phyloP scores from a whole-genome alignment of 2,329 filamentous ascomycete genomes.

The Xylaria sp. region DNA sequence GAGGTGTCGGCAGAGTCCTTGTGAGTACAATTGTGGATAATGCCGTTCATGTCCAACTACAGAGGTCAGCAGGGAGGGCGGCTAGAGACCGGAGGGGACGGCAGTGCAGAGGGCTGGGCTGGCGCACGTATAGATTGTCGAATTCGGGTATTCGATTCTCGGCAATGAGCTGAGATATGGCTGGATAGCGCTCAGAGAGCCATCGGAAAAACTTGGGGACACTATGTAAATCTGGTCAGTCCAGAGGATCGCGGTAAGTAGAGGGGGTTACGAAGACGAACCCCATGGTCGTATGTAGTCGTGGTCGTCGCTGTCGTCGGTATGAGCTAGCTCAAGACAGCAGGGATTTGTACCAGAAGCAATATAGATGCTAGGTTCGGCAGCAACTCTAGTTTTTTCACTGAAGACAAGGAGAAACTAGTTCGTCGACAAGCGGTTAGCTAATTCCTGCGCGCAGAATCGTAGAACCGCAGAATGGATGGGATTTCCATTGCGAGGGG shows the following conservation, averaged over 20 bases:
- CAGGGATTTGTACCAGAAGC: conserved; percentile 8
- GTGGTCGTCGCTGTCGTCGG: conserved; percentile 5
- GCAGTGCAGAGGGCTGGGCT: conserved; percentile 34
- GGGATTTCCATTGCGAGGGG: neutral
- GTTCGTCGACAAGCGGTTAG: conserved; percentile 9
- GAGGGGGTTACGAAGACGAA: conserved; percentile 27
- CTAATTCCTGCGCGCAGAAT: neutral
- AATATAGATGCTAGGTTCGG: conserved; percentile 4
- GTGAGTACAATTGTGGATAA: conserved; percentile 99
- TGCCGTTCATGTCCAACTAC: conserved; percentile 96
- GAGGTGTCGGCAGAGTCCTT: conserved; percentile 93
- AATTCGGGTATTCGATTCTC: conserved; percentile 99
- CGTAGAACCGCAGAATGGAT: conserved; percentile 12
- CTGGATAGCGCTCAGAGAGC: conserved; percentile 98
- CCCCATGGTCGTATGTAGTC: conserved; percentile 40
- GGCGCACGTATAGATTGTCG: conserved; percentile 86
- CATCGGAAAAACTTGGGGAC: conserved; percentile 96
- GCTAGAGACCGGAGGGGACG: neutral
- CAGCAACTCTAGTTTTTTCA: neutral
- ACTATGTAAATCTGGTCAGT: conserved; percentile 51
- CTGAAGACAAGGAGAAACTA: conserved; percentile 1
- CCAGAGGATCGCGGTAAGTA: conserved; percentile 24
- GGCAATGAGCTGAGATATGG: conserved; percentile 97
- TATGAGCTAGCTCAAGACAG: conserved; percentile 1
- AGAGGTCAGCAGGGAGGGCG: conserved; percentile 44